Base-by-base conservation (phyloP, 345 rosid genomes). In the Aquilaria yunnanensis region DNA sequence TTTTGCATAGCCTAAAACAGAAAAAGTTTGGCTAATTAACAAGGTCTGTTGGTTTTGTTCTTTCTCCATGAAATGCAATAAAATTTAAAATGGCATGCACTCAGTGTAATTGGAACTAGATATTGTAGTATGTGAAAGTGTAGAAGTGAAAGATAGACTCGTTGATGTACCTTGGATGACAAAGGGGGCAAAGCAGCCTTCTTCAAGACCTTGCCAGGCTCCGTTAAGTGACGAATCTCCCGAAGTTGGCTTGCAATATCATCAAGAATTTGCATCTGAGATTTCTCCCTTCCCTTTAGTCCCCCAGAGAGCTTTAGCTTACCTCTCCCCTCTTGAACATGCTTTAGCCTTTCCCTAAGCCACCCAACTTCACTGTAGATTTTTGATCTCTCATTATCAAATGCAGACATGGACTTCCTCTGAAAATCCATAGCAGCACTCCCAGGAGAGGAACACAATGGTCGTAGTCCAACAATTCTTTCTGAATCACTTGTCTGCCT, bases 351-450 rank as follows among this genome's bases (percentile, higher is more conserved):
- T 70, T 83, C 87, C 70, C 80, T 81, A 32, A 88, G 74, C 74
- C 80, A 55, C 31, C 80, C 89, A 65, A 88, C 87, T 81, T 88
- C 92, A 63, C 64, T 68, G 59, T 88, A 92, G 46, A 88, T 72
- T 70, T 85, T 88, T 14, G 71, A 61, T 74, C 89, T 81, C 63
- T 88, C 92, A 62, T 66, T 74, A 66, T 88, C 96, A 67, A 83
- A 72, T 61, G 83, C 79, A 62, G 96, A 83, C 96, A 88, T 83
- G 31, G 96, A 88, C 65, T 83, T 78, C 64, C 92, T 78, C n/a
- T 85, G 75, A 13, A 75, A 59, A 74, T 61, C 73, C 37, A 75
- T 70, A 67, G 67, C 55, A 50, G 63, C 51, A 51, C 71, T 73
- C 6, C 75, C 58, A 46, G 67, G 69, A 9, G 57, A 68, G 73